Conservation (phyloP, 352 stramenopile species). For the Plasmopara muralis region DNA sequence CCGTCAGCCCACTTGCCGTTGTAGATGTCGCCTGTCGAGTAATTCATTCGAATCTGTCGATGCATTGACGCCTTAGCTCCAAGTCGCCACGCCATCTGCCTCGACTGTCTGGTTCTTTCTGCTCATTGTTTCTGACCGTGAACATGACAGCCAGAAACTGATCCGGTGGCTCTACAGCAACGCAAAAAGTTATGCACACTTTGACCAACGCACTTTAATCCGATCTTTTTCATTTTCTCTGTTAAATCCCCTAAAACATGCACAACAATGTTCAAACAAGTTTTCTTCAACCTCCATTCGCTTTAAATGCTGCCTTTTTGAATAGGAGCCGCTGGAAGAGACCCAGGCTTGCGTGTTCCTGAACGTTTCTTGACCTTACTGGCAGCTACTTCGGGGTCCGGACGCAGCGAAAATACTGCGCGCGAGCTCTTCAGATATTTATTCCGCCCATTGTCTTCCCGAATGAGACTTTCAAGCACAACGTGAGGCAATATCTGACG, state of each 20-base stretch:
- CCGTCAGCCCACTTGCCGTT: too few relatives aligned
- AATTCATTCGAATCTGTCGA: too few relatives aligned
- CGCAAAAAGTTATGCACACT: conserved; percentile 12
- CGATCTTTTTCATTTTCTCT: conserved; percentile 19
- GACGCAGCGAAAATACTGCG: conserved; percentile 61
- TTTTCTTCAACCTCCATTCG: conserved; percentile 10
- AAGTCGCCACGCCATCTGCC: too few relatives aligned
- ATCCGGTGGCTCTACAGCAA: conserved; percentile 11
- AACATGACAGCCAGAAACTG: neutral
- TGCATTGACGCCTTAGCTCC: too few relatives aligned
- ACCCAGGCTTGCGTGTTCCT: conserved; percentile 51
- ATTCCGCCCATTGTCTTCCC: conserved; percentile 70
- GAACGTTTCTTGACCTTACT: conserved; percentile 74
- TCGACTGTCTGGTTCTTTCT: too few relatives aligned
- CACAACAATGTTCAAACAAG: conserved; percentile 25
- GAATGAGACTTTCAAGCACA: conserved; percentile 75
- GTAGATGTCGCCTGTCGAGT: too few relatives aligned
- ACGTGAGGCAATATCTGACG: conserved; percentile 62
- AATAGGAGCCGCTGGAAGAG: conserved; percentile 52
- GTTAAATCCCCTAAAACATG: conserved; percentile 19
- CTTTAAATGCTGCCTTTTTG: conserved; percentile 66
- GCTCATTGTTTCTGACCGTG: too few relatives aligned
- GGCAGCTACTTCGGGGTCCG: conserved; percentile 65
- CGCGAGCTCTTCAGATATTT: conserved; percentile 82
- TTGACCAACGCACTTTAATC: neutral